Conservation (phyloP, 345 rosid genomes). For the Cardamine resedifolia region DNA sequence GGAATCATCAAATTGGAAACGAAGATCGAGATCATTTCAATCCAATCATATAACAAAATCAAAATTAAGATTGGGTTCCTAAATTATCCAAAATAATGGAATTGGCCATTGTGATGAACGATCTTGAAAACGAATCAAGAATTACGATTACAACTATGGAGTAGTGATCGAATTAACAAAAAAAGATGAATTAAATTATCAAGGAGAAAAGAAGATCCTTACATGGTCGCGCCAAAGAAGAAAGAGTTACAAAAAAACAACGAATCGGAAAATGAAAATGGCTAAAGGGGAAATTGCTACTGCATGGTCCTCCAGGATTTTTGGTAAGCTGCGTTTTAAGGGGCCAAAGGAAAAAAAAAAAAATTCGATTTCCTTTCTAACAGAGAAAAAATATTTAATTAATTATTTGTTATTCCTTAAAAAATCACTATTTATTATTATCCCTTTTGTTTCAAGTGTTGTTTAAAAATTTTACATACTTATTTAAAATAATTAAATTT, state of each 20-base stretch:
- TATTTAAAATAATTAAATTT: too few species aligned
- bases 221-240: conserved; percentile 11
- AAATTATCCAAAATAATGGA: neutral
- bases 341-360: neutral
- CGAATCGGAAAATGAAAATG: neutral
- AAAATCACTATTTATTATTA: too few species aligned
- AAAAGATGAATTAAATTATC: neutral
- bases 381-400: neutral
- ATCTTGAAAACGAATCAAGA: neutral
- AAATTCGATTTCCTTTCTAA: neutral
- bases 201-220: conserved; percentile 10
- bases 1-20: neutral
- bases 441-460: too few species aligned
- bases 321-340: neutral
- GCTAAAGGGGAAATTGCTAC: neutral
- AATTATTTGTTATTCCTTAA: too few species aligned
- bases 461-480: too few species aligned
- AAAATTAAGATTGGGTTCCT: neutral
- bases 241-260: neutral
- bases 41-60: neutral
- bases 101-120: neutral
- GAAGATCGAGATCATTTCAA: neutral
- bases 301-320: conserved; percentile 27
- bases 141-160: neutral
- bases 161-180: neutral